Conservation (phyloP, 805 yeast species). For the Tetrapisispora pingtungensis region DNA sequence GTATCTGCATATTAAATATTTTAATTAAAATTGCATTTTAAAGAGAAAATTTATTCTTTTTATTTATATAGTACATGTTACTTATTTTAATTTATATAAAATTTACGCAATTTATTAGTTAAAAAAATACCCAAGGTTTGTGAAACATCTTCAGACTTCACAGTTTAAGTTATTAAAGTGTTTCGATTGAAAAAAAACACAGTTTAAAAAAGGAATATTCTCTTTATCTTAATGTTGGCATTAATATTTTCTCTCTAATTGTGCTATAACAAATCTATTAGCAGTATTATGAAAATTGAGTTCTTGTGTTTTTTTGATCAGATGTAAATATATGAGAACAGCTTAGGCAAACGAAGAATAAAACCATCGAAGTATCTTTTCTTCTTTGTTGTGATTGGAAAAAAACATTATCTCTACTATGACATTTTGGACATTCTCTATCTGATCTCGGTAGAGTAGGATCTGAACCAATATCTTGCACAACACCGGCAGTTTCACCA, state of each 20-base stretch:
- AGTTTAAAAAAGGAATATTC: too few relatives aligned
- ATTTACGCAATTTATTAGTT: too few relatives aligned
- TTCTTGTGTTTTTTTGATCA: conserved; percentile 30
- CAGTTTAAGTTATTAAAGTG: too few relatives aligned
- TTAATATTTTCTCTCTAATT: too few relatives aligned
- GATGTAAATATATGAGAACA: conserved; percentile 61
- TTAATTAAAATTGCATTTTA: not conserved
- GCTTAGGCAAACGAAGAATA: conserved; percentile 82
- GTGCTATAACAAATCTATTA: too few relatives aligned
- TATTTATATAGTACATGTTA: too few relatives aligned
- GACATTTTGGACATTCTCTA: conserved; percentile 86
- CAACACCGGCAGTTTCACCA: conserved; percentile 93
- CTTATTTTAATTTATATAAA: too few relatives aligned
- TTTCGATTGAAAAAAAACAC: too few relatives aligned
- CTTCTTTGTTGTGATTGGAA: conserved; percentile 94
- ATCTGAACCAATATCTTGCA: conserved; percentile 88
- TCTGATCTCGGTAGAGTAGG: conserved; percentile 97
- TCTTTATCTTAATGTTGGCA: too few relatives aligned
- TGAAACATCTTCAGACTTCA: too few relatives aligned
- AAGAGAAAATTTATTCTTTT: not conserved
- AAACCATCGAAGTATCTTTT: conserved; percentile 89
- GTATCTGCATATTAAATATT: not conserved
- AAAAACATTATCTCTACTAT: conserved; percentile 82
- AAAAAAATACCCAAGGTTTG: too few relatives aligned
- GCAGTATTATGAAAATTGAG: conserved; percentile 18